Percentiles rank a stretch among this genome's conserved stretches.
phyloP scores from a whole-genome alignment of 345 rosid genomes.

The Camelina neglecta region DNA sequence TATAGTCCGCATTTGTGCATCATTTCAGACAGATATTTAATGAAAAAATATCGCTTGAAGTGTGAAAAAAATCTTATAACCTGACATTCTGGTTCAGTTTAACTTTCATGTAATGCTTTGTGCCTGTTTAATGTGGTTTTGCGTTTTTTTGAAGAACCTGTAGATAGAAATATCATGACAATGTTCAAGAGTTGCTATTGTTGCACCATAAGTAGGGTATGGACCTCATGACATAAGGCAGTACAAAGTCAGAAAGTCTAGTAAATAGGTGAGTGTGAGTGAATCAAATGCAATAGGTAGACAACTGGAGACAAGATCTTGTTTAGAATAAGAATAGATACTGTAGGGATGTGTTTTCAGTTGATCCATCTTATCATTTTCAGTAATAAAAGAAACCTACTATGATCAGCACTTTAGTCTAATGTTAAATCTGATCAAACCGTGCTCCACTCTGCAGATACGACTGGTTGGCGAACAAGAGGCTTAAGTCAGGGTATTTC shows the following conservation, averaged over 20 bases:
- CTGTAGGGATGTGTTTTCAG: not conserved
- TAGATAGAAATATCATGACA: not conserved
- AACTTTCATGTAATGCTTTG: not conserved
- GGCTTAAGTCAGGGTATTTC: conserved; percentile 79
- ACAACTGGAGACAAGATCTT: not conserved
- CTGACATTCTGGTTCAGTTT: not conserved
- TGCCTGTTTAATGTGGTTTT: not conserved
- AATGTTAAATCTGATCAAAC: not conserved
- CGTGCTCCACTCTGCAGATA: conserved; percentile 54
- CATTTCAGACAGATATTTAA: conserved; percentile 45
- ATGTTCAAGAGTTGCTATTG: not conserved
- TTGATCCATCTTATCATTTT: not conserved
- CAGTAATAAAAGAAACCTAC: too few relatives aligned
- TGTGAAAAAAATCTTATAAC: too few relatives aligned
- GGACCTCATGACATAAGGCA: not conserved
- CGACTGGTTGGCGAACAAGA: conserved; percentile 89
- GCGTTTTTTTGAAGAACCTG: not conserved
- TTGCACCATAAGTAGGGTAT: not conserved
- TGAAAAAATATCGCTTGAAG: not conserved
- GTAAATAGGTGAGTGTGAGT: not conserved
- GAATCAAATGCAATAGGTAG: not conserved
- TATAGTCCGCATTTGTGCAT: conserved; percentile 48
- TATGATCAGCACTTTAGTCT: too few relatives aligned
- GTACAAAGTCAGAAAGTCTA: not conserved
- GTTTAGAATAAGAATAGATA: not conserved